These are phyloP conservation scores for Dictyostelium brefeldianum DNA, from an alignment of 78 protist species.

Conservation along the genomic window DNA sequence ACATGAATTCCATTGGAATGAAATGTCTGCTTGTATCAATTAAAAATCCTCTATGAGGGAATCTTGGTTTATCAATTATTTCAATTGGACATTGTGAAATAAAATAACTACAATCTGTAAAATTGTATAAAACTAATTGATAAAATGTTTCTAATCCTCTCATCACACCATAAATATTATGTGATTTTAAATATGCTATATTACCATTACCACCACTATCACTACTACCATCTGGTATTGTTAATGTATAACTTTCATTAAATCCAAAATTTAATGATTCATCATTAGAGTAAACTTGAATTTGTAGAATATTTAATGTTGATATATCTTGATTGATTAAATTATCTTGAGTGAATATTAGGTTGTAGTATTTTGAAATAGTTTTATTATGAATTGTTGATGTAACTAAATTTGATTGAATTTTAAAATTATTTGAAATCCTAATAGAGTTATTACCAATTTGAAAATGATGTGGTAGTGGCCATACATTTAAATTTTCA, in stretches of 20 bases:
- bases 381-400: neutral
- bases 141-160: constrained; percentile 94
- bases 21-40: constrained; percentile 45
- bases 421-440: neutral
- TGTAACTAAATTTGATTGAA: neutral
- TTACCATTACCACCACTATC: neutral
- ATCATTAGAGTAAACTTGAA: neutral
- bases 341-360: constrained; percentile 3
- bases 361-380: neutral
- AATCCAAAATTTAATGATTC: constrained; percentile 40
- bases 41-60: constrained; percentile 42
- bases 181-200: constrained; percentile 4
- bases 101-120: neutral
- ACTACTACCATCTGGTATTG: neutral
- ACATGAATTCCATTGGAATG: neutral
- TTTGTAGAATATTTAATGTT: neutral
- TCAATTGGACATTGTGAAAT: neutral
- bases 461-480: neutral
- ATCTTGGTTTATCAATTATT: constrained; percentile 81
- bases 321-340: neutral
- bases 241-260: constrained; percentile 33
- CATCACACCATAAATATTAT: constrained; percentile 89
- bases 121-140: constrained; percentile 88
- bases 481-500: neutral
- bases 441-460: neutral